phyloP scores from a whole-genome alignment of 164 flowering plant genomes.

The Chimonanthus praecox region DNA sequence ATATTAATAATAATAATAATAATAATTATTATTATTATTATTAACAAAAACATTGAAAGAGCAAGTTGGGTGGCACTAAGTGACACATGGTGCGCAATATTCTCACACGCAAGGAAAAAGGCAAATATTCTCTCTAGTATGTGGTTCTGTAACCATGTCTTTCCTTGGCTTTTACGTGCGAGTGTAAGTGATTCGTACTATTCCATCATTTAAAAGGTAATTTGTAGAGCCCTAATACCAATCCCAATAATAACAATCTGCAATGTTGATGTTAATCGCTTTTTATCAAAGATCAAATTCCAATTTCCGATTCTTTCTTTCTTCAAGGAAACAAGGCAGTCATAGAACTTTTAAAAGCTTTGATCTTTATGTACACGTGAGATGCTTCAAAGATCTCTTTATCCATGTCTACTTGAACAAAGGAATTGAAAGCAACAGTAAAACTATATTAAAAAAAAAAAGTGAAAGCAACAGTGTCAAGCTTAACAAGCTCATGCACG shows the following conservation, averaged over 20 bases:
- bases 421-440: not conserved
- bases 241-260: not conserved
- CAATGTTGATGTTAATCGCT: not conserved
- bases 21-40: not conserved
- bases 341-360: not conserved
- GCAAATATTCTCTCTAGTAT: not conserved
- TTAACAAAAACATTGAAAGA: not conserved
- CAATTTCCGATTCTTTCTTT: not conserved
- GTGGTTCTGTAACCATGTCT: not conserved
- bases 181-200: not conserved
- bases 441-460: too few species aligned
- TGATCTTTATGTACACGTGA: constrained; percentile 3
- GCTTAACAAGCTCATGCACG: too few species aligned
- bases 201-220: not conserved
- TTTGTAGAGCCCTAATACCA: not conserved
- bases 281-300: not conserved
- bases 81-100: not conserved
- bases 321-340: not conserved
- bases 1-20: not conserved
- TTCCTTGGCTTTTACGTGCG: not conserved
- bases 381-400: not conserved
- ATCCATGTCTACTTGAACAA: not conserved
- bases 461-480: too few species aligned
- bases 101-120: not conserved
- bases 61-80: not conserved